Base-by-base conservation (phyloP, 345 rosid species). In the Ailanthus altissimus region DNA sequence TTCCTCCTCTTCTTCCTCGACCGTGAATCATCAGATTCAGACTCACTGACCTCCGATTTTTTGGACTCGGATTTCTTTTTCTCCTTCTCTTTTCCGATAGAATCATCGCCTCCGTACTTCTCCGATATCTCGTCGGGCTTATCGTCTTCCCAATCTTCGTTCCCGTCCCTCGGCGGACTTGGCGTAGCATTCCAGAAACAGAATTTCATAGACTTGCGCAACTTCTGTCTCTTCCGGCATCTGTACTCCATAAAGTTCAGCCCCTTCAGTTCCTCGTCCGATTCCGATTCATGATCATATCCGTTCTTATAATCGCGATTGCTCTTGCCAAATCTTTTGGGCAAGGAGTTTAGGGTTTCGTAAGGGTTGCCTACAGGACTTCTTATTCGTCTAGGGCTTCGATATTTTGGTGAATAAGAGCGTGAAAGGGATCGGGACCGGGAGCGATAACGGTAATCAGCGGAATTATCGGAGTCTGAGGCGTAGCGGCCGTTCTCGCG, bases 231-330 rank as follows among this genome's bases (percentile, higher is more conserved):
- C 86, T 91, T 97, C 79, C 83, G 82, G 79, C 98, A 87, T 88
- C 98, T 77, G 75, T 85, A 85, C 83, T 97, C 99, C 81, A 91
- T 97, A 25, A 75, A 86, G 74, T 86, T 88, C 86, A 97, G 81
- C 58, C 98, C 95, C 43, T 82, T 92, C 83, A 92, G 75, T 67
- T 96, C 98, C 85, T 92, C 97, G 63, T 91, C 99, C 18, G 97
- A 90, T 28, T 96, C 99, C 12, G 97, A 90, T 18, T 84, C 97
- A 21, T 83, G 81, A 25, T 80, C 75, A 79, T 85, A 83, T 8
- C 88, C 92, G 50, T 82, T 84, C 26, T 78, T 72, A 28, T 79
- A 28, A 76, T 85, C 92, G 23, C 92, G 81, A 54, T 91, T 91
- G 42, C 77, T 78, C 86, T 71, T 88, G 64, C 93, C 96, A 43